Conservation (phyloP, 2,329 filamentous ascomycete genomes). For the Penicillium verrucosum region DNA sequence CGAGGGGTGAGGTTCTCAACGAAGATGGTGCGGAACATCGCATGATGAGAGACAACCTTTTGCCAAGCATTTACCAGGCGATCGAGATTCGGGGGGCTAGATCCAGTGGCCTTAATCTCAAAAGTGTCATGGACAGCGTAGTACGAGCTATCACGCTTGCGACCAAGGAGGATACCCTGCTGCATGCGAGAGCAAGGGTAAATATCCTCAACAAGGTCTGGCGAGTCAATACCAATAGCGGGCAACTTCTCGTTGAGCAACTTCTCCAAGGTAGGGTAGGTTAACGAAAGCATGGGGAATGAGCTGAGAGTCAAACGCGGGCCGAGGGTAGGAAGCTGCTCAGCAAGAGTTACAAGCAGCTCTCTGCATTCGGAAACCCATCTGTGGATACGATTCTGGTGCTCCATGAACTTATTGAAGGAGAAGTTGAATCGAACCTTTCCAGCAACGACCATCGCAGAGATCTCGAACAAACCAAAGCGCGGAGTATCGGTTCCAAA, state of each 20-base stretch:
- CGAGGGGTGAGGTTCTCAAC: constrained; percentile 32
- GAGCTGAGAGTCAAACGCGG: constrained; percentile 41
- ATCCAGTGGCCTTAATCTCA: constrained; percentile 26
- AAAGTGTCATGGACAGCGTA: constrained; percentile 41
- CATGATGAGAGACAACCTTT: constrained; percentile 31
- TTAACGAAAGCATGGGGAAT: constrained; percentile 46
- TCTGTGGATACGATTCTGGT: constrained; percentile 42
- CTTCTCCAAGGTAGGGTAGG: constrained; percentile 41
- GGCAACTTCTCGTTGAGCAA: constrained; percentile 39
- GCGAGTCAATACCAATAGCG: constrained; percentile 31
- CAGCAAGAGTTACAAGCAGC: constrained; percentile 31
- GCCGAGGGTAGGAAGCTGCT: constrained; percentile 24
- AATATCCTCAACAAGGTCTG: constrained; percentile 43
- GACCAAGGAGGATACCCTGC: constrained; percentile 37
- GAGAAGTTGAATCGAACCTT: constrained; percentile 50
- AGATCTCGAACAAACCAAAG: constrained; percentile 53
- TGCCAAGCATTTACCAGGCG: constrained; percentile 31
- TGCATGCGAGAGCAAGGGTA: constrained; percentile 42
- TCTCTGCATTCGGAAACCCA: constrained; percentile 44
- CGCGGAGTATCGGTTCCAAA: constrained; percentile 46
- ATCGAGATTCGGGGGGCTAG: constrained; percentile 25
- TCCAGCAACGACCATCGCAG: constrained; percentile 48
- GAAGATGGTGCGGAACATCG: constrained; percentile 40
- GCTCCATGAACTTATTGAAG: constrained; percentile 49
- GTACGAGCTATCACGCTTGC: constrained; percentile 31